These are phyloP conservation scores for Pichia cabralensis DNA, from an alignment of 805 yeast genomes.

Conservation along the genomic window DNA sequence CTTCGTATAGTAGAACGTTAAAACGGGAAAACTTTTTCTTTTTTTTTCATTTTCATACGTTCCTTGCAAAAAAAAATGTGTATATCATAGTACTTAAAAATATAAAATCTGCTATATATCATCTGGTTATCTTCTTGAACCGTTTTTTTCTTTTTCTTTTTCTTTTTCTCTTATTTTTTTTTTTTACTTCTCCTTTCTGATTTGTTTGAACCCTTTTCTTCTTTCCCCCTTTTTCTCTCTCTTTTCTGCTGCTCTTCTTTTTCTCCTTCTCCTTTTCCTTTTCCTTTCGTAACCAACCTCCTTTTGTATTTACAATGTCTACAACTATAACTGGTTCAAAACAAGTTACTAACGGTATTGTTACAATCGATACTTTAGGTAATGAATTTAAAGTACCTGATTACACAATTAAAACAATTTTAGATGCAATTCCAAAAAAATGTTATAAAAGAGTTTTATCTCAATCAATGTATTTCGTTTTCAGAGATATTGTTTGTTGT, in stretches of 20 bases:
- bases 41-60: too few relatives aligned
- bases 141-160: too few relatives aligned
- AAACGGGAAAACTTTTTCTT: too few relatives aligned
- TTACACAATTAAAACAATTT: constrained; percentile 63
- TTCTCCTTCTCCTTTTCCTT: neutral
- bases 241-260: neutral
- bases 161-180: too few relatives aligned
- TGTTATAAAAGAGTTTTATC: constrained; percentile 58
- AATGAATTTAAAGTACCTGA: constrained; percentile 65
- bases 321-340: constrained; percentile 24
- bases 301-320: too few relatives aligned
- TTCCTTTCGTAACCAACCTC: neutral
- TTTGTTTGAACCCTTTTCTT: neutral
- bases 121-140: too few relatives aligned
- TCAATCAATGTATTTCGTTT: constrained; percentile 53
- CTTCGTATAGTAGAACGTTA: too few relatives aligned
- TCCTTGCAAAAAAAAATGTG: too few relatives aligned
- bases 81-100: too few relatives aligned
- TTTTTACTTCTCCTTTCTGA: neutral
- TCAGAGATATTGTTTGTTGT: constrained; percentile 49
- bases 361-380: constrained; percentile 53
- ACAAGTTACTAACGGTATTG: constrained; percentile 21
- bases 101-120: too few relatives aligned
- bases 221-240: neutral
- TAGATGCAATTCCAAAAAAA: constrained; percentile 61